Base-by-base conservation (phyloP, 805 yeast species). In the Cyberlindnera subsufficiens region DNA sequence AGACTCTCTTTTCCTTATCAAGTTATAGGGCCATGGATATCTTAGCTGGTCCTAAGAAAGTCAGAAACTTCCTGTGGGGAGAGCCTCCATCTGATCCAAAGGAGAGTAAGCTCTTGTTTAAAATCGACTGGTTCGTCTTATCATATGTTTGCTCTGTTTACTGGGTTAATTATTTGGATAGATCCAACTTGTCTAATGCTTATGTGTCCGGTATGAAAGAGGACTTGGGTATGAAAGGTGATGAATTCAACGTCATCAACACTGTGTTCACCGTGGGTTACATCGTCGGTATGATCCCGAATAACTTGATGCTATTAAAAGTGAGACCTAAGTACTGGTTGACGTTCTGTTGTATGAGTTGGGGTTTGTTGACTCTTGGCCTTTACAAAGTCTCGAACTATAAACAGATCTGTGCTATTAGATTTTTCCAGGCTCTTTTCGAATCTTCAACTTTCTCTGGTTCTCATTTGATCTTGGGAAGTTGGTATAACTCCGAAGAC, bases 121-220 rank as follows among this genome's bases (percentile, higher is more conserved):
- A 55, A 39, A 52, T 55, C 31, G 59, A 55, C 38, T 53, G 59
- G 44, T 53, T 54, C 37, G 59, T 55, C 11, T 40, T 55, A 10
- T 42, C 51, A 15, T 55, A 48, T 32, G 49, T 50, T 34, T 50
- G 55, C 29, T 50, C 54, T 19, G 44, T 55, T 18, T 55, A 52
- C 37, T 55, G 59, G 60, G 65, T 69, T 44, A 80, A 79, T 50
- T 80, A 78, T 55, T 67, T 81, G 29, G 86, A 80, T 58, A 67
- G 80, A 51, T 65, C 75, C 13, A 78, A 78, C 42, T 59, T 77
- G 34, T 62, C 72, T 29, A 72, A 75, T 52, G 85, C 86, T 3
- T 80, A 80, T 54, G 81, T 79, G n/a, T 69, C 78, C 10, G 86
- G 86, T 9, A 76, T 81, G 84, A 70, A 76, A 50, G 78, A 77